These are phyloP conservation scores for Metroxylon sagu DNA, from an alignment of 176 grass and related monocot genomes.

Conservation along the genomic window DNA sequence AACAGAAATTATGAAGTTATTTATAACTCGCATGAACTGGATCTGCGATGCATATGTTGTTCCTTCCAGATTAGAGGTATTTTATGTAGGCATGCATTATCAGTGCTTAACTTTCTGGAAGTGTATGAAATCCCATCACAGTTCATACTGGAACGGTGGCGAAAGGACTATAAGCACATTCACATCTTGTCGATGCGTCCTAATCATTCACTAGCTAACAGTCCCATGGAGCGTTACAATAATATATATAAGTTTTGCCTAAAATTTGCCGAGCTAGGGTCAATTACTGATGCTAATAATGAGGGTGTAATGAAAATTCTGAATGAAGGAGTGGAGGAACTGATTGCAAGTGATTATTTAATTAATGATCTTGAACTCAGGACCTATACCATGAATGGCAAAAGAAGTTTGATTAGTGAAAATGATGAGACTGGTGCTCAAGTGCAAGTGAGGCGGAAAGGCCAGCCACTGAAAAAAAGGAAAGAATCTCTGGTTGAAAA, in stretches of 20 bases:
- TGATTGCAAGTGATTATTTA: constrained; percentile 5
- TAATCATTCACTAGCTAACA: not conserved
- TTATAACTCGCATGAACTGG: not conserved
- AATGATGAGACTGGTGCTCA: not conserved
- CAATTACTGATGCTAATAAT: not conserved
- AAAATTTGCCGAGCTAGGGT: constrained; percentile 5
- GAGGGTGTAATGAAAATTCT: constrained; percentile 2
- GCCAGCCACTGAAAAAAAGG: constrained; percentile 9
- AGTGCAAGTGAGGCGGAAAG: constrained; percentile 1
- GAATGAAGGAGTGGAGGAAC: not conserved
- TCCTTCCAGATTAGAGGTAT: constrained; percentile 7
- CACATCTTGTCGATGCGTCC: not conserved
- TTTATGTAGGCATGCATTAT: constrained; percentile 14
- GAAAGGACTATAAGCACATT: constrained; percentile 5
- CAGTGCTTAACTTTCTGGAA: constrained; percentile 20
- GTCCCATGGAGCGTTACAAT: constrained; percentile 4
- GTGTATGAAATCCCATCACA: constrained; percentile 8
- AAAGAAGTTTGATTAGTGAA: not conserved
- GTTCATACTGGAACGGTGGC: constrained; percentile 18
- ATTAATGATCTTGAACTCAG: not conserved
- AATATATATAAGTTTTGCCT: constrained; percentile 9
- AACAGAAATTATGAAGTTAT: constrained; percentile 18
- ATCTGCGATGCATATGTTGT: constrained; percentile 1
- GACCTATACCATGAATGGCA: not conserved
- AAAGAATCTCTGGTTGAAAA: constrained; percentile 6